Evolutionary conservation across 2,329 filamentous ascomycete genomes (phyloP).

Genomic region (Chaetomium sp.): DNA sequence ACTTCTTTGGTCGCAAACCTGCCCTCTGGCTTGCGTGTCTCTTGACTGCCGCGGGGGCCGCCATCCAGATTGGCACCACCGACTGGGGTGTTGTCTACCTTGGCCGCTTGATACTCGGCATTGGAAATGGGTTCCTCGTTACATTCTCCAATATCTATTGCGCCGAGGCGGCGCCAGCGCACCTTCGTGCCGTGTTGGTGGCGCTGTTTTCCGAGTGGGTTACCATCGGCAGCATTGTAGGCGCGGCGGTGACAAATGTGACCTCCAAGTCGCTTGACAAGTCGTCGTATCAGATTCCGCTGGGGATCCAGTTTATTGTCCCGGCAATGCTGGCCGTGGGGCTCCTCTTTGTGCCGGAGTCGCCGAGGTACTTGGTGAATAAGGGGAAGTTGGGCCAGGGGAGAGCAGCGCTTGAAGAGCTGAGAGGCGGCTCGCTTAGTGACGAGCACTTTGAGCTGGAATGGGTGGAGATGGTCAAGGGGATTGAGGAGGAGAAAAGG

Average conservation of each 20-base stretch:
- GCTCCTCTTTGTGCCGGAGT: conserved; percentile 51
- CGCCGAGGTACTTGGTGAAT: conserved; percentile 48
- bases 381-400: conserved; percentile 37
- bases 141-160: conserved; percentile 53
- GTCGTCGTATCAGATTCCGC: conserved; percentile 51
- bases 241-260: conserved; percentile 47
- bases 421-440: conserved; percentile 39
- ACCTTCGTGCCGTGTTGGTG: conserved; percentile 52
- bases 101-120: conserved; percentile 48
- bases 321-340: conserved; percentile 49
- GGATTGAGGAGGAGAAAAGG: conserved; percentile 18
- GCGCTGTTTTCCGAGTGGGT: conserved; percentile 53
- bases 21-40: conserved; percentile 52
- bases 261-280: conserved; percentile 44
- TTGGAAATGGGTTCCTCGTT: conserved; percentile 49
- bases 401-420: conserved; percentile 36
- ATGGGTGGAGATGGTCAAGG: conserved; percentile 30
- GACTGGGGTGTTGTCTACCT: conserved; percentile 47
- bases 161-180: conserved; percentile 51
- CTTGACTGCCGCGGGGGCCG: conserved; percentile 47
- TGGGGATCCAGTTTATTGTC: conserved; percentile 50
- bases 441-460: conserved; percentile 43
- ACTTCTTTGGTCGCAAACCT: conserved; percentile 49
- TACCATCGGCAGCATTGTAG: conserved; percentile 51
- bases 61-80: conserved; percentile 49